These are phyloP conservation scores for Populus tremula DNA, from an alignment of 345 rosid genomes.

Conservation along the genomic window DNA sequence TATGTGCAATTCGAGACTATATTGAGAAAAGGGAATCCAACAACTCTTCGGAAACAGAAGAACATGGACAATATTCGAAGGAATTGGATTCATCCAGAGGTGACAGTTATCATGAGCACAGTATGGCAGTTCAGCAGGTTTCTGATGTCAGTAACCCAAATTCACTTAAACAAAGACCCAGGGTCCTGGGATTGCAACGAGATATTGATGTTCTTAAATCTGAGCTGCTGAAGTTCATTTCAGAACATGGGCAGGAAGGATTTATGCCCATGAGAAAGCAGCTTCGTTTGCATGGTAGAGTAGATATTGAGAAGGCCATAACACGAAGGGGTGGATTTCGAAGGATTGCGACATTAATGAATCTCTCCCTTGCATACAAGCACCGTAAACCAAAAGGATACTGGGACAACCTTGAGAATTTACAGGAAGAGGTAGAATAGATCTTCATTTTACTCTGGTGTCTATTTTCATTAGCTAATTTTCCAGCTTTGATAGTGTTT, in stretches of 20 bases:
- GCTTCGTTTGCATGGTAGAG: constrained; percentile 82
- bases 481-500: not conserved
- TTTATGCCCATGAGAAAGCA: constrained; percentile 99
- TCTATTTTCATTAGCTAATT: not conserved
- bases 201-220: constrained; percentile 75
- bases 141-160: constrained; percentile 16
- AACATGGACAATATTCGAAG: constrained; percentile 29
- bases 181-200: constrained; percentile 84
- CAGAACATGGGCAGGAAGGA: constrained; percentile 89
- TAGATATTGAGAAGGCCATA: constrained; percentile 91
- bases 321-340: constrained; percentile 91
- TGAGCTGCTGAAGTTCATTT: constrained; percentile 75
- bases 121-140: constrained; percentile 14
- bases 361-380: constrained; percentile 91
- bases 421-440: constrained; percentile 76
- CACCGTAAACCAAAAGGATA: constrained; percentile 92
- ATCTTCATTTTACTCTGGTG: not conserved
- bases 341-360: constrained; percentile 73
- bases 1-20: constrained; percentile 87
- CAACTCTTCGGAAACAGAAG: constrained; percentile 41
- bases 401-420: constrained; percentile 90
- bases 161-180: constrained; percentile 55
- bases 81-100: constrained; percentile 33
- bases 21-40: constrained; percentile 53
- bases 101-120: constrained; percentile 14